phyloP scores from a whole-genome alignment of 345 rosid genomes.

The Eutrema heterophyllum region DNA sequence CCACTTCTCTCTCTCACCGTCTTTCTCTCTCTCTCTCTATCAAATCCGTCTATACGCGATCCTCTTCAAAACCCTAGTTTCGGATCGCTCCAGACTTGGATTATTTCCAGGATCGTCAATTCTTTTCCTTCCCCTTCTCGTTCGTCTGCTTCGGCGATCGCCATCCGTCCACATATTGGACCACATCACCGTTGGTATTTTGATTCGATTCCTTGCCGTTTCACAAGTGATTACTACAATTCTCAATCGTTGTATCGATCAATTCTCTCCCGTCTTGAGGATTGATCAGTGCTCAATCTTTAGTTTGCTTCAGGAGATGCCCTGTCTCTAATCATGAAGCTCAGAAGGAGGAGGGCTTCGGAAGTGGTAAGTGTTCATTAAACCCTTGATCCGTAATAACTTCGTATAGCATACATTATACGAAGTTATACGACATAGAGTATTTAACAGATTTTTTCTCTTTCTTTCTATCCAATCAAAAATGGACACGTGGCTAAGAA shows the following conservation, averaged over 20 bases:
- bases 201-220: constrained; percentile 8
- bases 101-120: background rate
- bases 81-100: constrained; percentile 23
- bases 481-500: too few species aligned
- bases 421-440: too few species aligned
- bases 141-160: constrained; percentile 16
- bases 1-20: constrained; percentile 32
- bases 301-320: constrained; percentile 40
- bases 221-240: background rate
- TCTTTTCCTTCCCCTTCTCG: background rate
- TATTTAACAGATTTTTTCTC: too few species aligned
- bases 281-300: constrained; percentile 39
- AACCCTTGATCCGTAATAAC: constrained; percentile 15
- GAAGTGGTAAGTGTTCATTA: constrained; percentile 64
- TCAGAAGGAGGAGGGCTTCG: constrained; percentile 61
- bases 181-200: constrained; percentile 28
- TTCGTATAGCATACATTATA: too few species aligned
- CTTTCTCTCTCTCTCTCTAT: constrained; percentile 21
- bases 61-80: constrained; percentile 53
- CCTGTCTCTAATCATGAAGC: constrained; percentile 63
- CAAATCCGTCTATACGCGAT: constrained; percentile 37
- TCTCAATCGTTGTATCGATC: constrained; percentile 32
- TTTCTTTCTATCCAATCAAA: too few species aligned
- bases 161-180: constrained; percentile 7
- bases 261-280: constrained; percentile 42